Evolutionary conservation across 1,284 basidiomycete genomes (phyloP).

Genomic region (Ceratobasidium sp.): DNA sequence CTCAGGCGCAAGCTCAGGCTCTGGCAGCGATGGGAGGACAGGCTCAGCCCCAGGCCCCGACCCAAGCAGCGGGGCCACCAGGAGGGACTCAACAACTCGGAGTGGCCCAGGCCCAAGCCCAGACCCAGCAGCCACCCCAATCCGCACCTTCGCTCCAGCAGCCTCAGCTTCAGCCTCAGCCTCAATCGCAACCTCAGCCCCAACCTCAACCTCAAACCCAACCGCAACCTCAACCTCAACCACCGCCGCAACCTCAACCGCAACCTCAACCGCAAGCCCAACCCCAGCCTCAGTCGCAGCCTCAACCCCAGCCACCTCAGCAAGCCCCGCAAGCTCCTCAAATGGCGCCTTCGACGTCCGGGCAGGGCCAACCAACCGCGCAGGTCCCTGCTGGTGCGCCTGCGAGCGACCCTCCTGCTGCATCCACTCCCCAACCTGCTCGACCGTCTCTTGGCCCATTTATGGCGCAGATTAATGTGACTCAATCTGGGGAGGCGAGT

Average conservation of each 20-base stretch:
- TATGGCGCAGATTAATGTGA: conserved; percentile 37
- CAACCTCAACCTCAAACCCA: conserved; percentile 16
- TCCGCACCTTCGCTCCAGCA: background rate
- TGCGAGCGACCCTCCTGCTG: background rate
- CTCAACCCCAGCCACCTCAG: conserved; percentile 12
- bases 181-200: conserved; percentile 1
- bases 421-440: conserved; percentile 4
- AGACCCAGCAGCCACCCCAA: conserved; percentile 1
- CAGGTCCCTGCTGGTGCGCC: background rate
- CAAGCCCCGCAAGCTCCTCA: conserved; percentile 19
- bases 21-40: background rate
- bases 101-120: background rate
- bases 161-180: conserved; percentile 22
- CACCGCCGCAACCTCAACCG: conserved; percentile 12
- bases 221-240: conserved; percentile 18
- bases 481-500: conserved; percentile 14
- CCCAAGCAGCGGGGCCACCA: background rate
- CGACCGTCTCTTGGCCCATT: conserved; percentile 19
- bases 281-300: conserved; percentile 17
- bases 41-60: conserved; percentile 3
- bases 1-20: background rate
- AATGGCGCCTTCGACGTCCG: conserved; percentile 8
- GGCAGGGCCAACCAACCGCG: background rate
- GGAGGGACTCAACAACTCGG: background rate
- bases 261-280: conserved; percentile 20